Base-by-base conservation (phyloP, 176 grass and related monocot genomes). In the Melocanna baccifera region DNA sequence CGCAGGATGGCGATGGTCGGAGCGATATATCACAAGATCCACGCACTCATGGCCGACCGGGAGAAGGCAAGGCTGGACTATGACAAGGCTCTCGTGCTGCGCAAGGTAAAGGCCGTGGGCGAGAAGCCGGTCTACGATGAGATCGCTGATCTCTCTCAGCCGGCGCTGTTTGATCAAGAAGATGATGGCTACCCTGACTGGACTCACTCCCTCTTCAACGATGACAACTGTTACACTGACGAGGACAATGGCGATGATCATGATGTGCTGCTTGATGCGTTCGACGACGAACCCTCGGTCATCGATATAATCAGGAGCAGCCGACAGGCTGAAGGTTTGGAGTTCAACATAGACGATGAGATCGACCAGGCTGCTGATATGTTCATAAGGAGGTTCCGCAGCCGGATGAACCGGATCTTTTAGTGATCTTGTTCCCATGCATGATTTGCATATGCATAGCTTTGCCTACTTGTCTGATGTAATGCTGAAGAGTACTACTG, bases 331-430 rank as follows among this genome's bases (percentile, higher is more conserved):
- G 83, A 89, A 48, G 91, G 91, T 0, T 29, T 92, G 37, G 89
- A 93, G 69, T 99, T 96, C 69, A 89, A 83, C 30, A 52, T 96
- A 43, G 93, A 96, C 34, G 89, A 94, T 1, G 87, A 96, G 62
- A 99, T 96, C 40, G 89, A 99, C 48, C 87, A 94, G 45, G 93
- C 87, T 1, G 94, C 91, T 0, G 96, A 91, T 32, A 83, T 96
- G 73, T 99, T 92, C 86, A 99, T 99, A 25, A 87, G 23, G 78
- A 88, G 91, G 74, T 91, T 99, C 47, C 88, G 85, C 14, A 69
- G 40, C 43, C 86, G 82, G 57, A 87, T 99, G 72, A 99, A 69
- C 43, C 6, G 23, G 12, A 73, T 40, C 67, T 53, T 89, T 15
- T 86, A 81, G 71, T 57, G 14, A 61, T 61, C 40, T 6, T 51